phyloP scores from a whole-genome alignment of 768 basidiomycete genomes.

The Phanerochaete carnosa region DNA sequence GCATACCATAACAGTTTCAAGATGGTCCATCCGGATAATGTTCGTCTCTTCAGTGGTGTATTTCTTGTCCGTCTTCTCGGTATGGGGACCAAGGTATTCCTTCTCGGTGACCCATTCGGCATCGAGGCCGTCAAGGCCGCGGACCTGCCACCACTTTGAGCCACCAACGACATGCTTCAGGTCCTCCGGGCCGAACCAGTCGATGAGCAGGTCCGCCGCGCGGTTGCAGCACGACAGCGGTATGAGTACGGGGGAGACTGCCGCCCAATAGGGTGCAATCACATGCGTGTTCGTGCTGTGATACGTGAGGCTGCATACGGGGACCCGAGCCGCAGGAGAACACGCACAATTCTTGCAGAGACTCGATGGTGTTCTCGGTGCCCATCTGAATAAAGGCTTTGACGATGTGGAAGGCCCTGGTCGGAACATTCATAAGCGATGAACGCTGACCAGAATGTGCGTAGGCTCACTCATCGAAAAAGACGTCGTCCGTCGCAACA shows the following conservation, averaged over 20 bases:
- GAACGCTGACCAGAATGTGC: background rate
- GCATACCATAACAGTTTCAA: constrained; percentile 55
- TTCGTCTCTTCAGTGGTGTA: constrained; percentile 35
- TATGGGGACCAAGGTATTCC: constrained; percentile 31
- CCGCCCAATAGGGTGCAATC: constrained; percentile 64
- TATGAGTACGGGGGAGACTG: constrained; percentile 53
- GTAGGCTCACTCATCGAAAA: constrained; percentile 61
- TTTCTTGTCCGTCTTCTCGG: constrained; percentile 25
- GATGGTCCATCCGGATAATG: constrained; percentile 48
- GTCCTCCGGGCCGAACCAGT: constrained; percentile 71
- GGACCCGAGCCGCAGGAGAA: background rate
- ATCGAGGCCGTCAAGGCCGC: constrained; percentile 67
- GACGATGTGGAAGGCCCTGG: constrained; percentile 66
- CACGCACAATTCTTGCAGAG: constrained; percentile 61
- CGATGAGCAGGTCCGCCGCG: constrained; percentile 64
- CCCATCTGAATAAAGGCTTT: constrained; percentile 68
- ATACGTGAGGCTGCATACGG: background rate
- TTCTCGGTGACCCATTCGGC: constrained; percentile 60
- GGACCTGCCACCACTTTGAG: constrained; percentile 81
- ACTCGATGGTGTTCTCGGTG: constrained; percentile 65
- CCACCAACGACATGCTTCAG: constrained; percentile 70
- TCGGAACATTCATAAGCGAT: background rate
- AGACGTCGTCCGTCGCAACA: constrained; percentile 55
- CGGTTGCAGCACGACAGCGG: constrained; percentile 54
- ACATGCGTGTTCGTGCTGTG: constrained; percentile 65